phyloP scores from a whole-genome alignment of 768 basidiomycete genomes.

The Russula ochroleuca region DNA sequence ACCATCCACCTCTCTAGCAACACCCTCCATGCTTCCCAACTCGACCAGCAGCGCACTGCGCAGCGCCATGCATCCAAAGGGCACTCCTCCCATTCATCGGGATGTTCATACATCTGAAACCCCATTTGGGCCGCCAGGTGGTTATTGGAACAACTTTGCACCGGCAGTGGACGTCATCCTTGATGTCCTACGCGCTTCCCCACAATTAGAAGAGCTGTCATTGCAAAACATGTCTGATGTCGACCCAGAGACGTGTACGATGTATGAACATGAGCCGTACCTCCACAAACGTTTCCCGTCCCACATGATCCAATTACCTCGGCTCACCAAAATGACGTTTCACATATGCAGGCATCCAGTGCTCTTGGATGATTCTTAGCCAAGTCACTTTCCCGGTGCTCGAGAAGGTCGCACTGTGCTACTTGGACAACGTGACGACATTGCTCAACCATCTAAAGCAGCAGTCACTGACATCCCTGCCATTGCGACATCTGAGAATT shows the following conservation, averaged over 20 bases:
- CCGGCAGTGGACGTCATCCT: conserved; percentile 63
- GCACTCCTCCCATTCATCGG: too few relatives aligned
- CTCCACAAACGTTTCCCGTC: conserved; percentile 30
- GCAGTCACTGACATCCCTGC: conserved; percentile 68
- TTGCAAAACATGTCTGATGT: conserved; percentile 76
- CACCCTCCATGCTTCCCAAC: too few relatives aligned
- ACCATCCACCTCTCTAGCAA: too few relatives aligned
- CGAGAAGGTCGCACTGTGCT: conserved; percentile 66
- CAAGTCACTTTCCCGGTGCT: conserved; percentile 56
- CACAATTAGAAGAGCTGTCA: conserved; percentile 73
- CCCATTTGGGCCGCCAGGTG: too few relatives aligned
- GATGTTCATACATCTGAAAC: too few relatives aligned
- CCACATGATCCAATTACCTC: too few relatives aligned
- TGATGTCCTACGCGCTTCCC: conserved; percentile 65
- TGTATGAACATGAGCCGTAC: conserved; percentile 35
- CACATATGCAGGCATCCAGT: too few relatives aligned
- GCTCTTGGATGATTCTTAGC: too few relatives aligned
- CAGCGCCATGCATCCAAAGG: too few relatives aligned
- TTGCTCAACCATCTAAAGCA: conserved; percentile 62
- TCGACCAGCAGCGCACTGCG: too few relatives aligned
- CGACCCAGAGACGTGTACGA: conserved; percentile 38
- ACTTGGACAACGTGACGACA: conserved; percentile 69
- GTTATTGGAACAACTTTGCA: too few relatives aligned
- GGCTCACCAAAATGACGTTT: too few relatives aligned
- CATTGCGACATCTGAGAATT: conserved; percentile 62